Evolutionary conservation across 2,329 filamentous ascomycete genomes (phyloP).

Genomic region (Metarhizium album): DNA sequence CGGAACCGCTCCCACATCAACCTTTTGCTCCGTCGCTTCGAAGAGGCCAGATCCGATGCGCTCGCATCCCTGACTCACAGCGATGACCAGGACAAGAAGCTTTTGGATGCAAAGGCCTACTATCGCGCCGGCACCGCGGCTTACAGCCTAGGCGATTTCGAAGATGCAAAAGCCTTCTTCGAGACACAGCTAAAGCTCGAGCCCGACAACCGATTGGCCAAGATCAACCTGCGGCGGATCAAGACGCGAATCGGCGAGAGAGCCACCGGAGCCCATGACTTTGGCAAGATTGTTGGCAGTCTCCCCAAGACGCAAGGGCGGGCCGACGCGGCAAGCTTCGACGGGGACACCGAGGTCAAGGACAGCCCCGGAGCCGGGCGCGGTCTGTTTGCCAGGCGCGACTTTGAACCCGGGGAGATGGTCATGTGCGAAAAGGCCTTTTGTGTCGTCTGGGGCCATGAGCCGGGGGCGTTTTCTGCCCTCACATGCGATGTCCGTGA

Average conservation of each 20-base stretch:
- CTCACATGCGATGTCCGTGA: slow-evolving; percentile 22
- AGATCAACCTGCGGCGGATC: slow-evolving; percentile 11
- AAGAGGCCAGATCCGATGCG: slow-evolving; percentile 21
- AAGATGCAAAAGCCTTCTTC: slow-evolving; percentile 14
- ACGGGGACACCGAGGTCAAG: slow-evolving; percentile 16
- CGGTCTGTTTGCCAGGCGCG: slow-evolving; percentile 24
- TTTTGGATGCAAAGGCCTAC: slow-evolving; percentile 21
- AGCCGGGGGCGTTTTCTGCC: slow-evolving; percentile 17
- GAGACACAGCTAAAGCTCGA: slow-evolving; percentile 13
- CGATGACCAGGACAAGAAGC: slow-evolving; percentile 4
- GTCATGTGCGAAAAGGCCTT: slow-evolving; percentile 25
- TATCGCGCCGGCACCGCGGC: slow-evolving; percentile 21
- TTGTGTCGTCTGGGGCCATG: slow-evolving; percentile 20
- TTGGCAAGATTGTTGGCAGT: slow-evolving; percentile 12
- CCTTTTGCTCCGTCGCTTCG: slow-evolving; percentile 19
- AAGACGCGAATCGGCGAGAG: slow-evolving; percentile 16
- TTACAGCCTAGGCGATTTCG: slow-evolving; percentile 18
- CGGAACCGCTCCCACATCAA: slow-evolving; percentile 23
- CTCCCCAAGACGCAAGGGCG: slow-evolving; percentile 18
- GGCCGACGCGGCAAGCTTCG: slow-evolving; percentile 19
- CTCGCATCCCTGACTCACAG: slow-evolving; percentile 17
- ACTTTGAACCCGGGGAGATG: slow-evolving; percentile 19
- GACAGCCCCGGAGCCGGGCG: slow-evolving; percentile 16
- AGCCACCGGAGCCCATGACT: slow-evolving; percentile 12
- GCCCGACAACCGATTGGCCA: slow-evolving; percentile 13